Evolutionary conservation across 331 rosid genomes (phyloP).

Genomic region (Acacia concinna): DNA sequence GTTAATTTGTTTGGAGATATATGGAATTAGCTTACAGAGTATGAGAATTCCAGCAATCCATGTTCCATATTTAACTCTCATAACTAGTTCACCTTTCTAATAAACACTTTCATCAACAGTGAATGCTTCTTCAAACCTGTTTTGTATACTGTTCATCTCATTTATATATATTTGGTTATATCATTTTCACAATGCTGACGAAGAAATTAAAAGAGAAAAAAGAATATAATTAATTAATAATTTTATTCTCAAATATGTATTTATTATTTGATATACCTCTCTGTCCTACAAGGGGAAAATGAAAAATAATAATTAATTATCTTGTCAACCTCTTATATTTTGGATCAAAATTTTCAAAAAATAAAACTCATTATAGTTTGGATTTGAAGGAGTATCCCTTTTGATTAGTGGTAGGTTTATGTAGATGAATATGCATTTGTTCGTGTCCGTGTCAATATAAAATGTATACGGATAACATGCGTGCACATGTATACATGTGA

Average conservation of each 20-base stretch:
- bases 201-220: background rate
- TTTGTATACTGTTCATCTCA: conserved; percentile 24
- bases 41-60: conserved; percentile 89
- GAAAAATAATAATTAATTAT: no score
- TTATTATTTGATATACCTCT: no score
- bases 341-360: no score
- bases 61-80: conserved; percentile 70
- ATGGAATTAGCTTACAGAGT: conserved; percentile 72
- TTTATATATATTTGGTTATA: background rate
- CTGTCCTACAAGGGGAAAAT: no score
- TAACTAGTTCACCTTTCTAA: conserved; percentile 72
- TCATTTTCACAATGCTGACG: background rate
- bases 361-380: no score
- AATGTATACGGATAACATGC: background rate
- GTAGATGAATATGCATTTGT: background rate
- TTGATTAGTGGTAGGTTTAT: background rate
- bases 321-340: no score
- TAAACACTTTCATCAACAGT: conserved; percentile 87
- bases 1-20: background rate
- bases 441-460: background rate
- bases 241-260: no score
- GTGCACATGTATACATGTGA: background rate
- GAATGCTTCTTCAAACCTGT: conserved; percentile 43
- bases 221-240: no score
- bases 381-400: background rate